Base-by-base conservation (phyloP, 2,329 filamentous ascomycete genomes). In the Cryphonectria carpinicola region DNA sequence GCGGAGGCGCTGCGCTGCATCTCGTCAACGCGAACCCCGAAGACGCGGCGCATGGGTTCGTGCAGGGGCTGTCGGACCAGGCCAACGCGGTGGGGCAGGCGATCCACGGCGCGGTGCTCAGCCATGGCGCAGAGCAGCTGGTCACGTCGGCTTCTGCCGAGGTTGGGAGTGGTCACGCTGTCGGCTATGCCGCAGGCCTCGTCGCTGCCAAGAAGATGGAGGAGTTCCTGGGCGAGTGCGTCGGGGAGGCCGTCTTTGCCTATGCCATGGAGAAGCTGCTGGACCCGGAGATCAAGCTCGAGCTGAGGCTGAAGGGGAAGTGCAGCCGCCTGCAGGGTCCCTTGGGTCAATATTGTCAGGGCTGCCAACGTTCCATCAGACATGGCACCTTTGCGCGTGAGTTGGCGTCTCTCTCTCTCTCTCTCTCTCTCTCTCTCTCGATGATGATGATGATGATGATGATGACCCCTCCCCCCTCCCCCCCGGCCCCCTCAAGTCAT, bases 141-240 rank as follows among this genome's bases (percentile, higher is more conserved):
- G 54, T 71, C 1, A 63, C 41, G 28, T 39, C 41, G 22, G 60
- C 63, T 17, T 56, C 58, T 17, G 43, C 56, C n/a, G 67, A 71
- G 22, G 60, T 32, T 13, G 64, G 46, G 5, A 72, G 65, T 22
- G 70, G 70, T 22, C 70, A 72, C 32, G 68, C 64, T 28, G 60
- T 72, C 17, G 70, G 70, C 3, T 72, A 72, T 25, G 70, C 70
- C 25, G 70, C 65, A 5, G 70, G 70, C 0, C 66, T 72, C 1
- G 66, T 63, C 56, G 70, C 70, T 28, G 70, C 70, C 4, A 72
- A 72, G 67, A 72, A 72, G 64, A 72, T 72, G 70, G 70, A 72
- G 68, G 70, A 72, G 10, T 46, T 70, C 25, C 67, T 72, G 7
- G 70, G 61, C 17, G 70, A 72, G 43, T 70, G 67, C 35, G 62